Evolutionary conservation across 345 rosid genomes (phyloP).

Genomic region (Salix suchowensis): DNA sequence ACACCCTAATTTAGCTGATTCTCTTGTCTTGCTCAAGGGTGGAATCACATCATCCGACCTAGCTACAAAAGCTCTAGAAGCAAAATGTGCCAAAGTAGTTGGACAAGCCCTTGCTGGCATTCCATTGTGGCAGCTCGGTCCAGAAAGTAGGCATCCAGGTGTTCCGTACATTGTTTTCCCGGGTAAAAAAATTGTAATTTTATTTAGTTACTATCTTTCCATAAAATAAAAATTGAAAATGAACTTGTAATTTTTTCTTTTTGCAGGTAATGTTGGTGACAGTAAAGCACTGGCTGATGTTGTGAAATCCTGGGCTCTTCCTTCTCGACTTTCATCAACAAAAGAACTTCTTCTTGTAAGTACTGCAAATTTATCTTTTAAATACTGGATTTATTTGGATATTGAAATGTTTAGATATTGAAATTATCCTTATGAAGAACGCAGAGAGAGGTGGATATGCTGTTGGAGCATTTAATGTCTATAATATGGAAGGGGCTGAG

Average conservation of each 20-base stretch:
- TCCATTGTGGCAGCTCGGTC: slow-evolving; percentile 94
- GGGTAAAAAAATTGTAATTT: slow-evolving; percentile 40
- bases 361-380: background rate
- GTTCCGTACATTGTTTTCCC: slow-evolving; percentile 97
- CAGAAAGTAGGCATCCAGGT: slow-evolving; percentile 96
- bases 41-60: slow-evolving; percentile 97
- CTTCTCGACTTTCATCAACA: slow-evolving; percentile 54
- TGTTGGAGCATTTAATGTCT: slow-evolving; percentile 93
- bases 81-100: slow-evolving; percentile 74
- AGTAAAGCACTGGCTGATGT: slow-evolving; percentile 72
- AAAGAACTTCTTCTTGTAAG: slow-evolving; percentile 74
- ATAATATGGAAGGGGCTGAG: slow-evolving; percentile 87
- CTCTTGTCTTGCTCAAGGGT: slow-evolving; percentile 45
- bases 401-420: slow-evolving; percentile 16
- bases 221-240: background rate
- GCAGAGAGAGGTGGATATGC: slow-evolving; percentile 92
- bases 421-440: slow-evolving; percentile 40
- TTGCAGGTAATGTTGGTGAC: slow-evolving; percentile 82
- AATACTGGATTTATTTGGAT: slow-evolving; percentile 7
- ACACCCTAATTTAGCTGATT: background rate
- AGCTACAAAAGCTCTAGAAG: slow-evolving; percentile 94
- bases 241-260: background rate
- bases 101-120: slow-evolving; percentile 98
- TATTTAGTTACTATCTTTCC: background rate
- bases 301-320: slow-evolving; percentile 83